Percentiles rank a stretch among this genome's conserved stretches.
phyloP scores from a whole-genome alignment of 306 rosid species.

The Gastrolobium villosum region DNA sequence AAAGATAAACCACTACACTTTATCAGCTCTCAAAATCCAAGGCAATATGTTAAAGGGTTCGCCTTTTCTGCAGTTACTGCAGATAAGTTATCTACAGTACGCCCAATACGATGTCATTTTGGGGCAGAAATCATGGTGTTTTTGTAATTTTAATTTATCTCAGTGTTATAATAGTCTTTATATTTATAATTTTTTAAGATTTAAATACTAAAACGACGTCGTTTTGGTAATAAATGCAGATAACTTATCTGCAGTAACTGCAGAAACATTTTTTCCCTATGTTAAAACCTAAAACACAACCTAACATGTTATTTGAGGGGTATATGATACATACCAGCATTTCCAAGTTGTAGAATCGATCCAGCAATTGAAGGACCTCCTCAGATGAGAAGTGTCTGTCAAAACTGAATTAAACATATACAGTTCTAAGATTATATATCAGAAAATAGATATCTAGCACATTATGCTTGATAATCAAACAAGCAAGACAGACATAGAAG shows the following conservation, averaged over 20 bases:
- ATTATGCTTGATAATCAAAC: constrained; percentile 18
- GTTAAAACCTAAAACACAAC: background rate
- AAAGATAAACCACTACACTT: background rate
- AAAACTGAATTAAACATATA: constrained; percentile 61
- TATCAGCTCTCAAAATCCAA: constrained; percentile 14
- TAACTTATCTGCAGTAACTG: no score
- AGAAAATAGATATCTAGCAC: constrained; percentile 6
- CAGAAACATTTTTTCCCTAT: no score
- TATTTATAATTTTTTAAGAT: no score
- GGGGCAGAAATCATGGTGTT: no score
- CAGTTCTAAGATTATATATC: constrained; percentile 8
- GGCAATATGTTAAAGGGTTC: background rate
- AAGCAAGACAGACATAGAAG: constrained; percentile 22
- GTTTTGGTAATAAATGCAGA: no score
- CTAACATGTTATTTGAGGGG: background rate
- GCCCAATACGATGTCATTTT: no score
- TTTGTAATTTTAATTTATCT: no score
- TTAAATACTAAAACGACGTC: no score
- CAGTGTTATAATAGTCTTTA: no score
- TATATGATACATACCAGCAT: constrained; percentile 64
- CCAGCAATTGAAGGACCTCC: constrained; percentile 81
- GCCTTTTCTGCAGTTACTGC: no score
- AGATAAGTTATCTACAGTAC: no score
- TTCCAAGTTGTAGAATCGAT: constrained; percentile 85
- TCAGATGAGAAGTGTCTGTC: constrained; percentile 75